Evolutionary conservation across 2,329 filamentous ascomycete genomes (phyloP).

Genomic region (Cadophora gregata): DNA sequence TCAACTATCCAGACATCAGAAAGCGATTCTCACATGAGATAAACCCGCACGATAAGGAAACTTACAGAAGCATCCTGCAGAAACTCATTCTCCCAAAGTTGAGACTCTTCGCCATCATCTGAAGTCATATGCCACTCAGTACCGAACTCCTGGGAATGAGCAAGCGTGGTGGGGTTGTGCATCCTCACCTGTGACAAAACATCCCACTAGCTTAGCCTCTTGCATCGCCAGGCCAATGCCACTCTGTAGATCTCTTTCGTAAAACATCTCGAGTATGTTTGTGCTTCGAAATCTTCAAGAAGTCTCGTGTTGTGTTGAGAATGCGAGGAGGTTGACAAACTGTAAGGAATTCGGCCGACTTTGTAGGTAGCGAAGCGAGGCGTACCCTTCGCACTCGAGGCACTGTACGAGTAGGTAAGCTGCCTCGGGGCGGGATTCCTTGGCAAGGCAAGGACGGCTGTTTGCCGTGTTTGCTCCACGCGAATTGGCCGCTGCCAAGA

Average conservation of each 20-base stretch:
- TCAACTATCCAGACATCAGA: slow-evolving; percentile 52
- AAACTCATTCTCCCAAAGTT: slow-evolving; percentile 75
- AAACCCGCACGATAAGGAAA: background rate
- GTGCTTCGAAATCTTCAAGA: background rate
- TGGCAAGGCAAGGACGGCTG: background rate
- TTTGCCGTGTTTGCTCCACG: slow-evolving; percentile 20
- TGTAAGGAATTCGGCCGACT: background rate
- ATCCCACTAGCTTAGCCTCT: slow-evolving; percentile 78
- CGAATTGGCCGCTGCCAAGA: background rate
- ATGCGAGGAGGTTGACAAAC: background rate
- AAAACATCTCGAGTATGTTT: slow-evolving; percentile 69
- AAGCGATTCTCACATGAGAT: slow-evolving; percentile 9
- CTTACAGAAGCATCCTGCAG: slow-evolving; percentile 61
- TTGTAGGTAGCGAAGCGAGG: background rate
- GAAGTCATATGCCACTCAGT: slow-evolving; percentile 30
- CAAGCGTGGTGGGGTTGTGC: background rate
- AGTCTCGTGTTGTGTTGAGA: background rate
- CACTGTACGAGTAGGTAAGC: too few species aligned
- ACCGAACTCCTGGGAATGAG: background rate
- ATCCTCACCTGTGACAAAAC: slow-evolving; percentile 76
- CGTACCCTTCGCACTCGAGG: too few species aligned
- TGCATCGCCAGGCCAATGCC: slow-evolving; percentile 79
- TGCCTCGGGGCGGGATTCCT: background rate
- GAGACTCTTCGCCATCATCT: slow-evolving; percentile 75
- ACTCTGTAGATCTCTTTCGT: slow-evolving; percentile 77